These are phyloP conservation scores for Trichoderma sp. DNA, from an alignment of 2,329 filamentous ascomycete genomes.

Conservation along the genomic window DNA sequence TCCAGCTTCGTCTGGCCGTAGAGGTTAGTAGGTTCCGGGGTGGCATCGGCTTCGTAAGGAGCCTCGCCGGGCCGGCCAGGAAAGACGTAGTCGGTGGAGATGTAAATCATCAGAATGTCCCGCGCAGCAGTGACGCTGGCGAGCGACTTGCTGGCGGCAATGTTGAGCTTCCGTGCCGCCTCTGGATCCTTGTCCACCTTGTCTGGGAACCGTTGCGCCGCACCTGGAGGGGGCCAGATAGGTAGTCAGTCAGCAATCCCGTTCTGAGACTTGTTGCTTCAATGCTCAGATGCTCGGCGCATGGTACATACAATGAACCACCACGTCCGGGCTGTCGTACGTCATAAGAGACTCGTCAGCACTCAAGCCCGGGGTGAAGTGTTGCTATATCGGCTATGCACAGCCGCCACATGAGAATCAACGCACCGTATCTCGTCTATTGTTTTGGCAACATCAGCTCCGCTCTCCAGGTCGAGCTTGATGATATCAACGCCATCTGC, in stretches of 20 bases:
- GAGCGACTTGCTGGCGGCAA: slow-evolving; percentile 68
- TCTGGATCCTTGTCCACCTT: slow-evolving; percentile 79
- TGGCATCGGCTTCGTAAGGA: slow-evolving; percentile 70
- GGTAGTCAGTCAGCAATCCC: slow-evolving; percentile 29
- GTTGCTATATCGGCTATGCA: background rate
- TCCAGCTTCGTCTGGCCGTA: slow-evolving; percentile 67
- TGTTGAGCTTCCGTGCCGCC: slow-evolving; percentile 72
- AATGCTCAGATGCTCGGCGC: background rate
- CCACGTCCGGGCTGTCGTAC: slow-evolving; percentile 20
- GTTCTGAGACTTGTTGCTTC: background rate
- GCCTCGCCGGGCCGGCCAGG: slow-evolving; percentile 75
- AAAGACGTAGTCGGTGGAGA: slow-evolving; percentile 83
- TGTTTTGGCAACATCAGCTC: slow-evolving; percentile 50
- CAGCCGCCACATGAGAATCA: background rate
- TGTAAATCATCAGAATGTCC: slow-evolving; percentile 70
- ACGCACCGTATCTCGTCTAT: slow-evolving; percentile 60
- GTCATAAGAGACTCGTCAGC: slow-evolving; percentile 1
- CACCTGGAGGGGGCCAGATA: slow-evolving; percentile 56
- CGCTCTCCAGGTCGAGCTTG: slow-evolving; percentile 57
- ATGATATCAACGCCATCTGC: slow-evolving; percentile 70
- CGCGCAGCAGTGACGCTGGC: slow-evolving; percentile 66
- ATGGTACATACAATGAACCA: slow-evolving; percentile 28
- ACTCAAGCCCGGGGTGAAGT: background rate
- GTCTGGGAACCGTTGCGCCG: slow-evolving; percentile 86
- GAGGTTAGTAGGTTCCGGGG: slow-evolving; percentile 72